Conservation (phyloP, 2,329 filamentous ascomycete species). For the Colletotrichum navitas region DNA sequence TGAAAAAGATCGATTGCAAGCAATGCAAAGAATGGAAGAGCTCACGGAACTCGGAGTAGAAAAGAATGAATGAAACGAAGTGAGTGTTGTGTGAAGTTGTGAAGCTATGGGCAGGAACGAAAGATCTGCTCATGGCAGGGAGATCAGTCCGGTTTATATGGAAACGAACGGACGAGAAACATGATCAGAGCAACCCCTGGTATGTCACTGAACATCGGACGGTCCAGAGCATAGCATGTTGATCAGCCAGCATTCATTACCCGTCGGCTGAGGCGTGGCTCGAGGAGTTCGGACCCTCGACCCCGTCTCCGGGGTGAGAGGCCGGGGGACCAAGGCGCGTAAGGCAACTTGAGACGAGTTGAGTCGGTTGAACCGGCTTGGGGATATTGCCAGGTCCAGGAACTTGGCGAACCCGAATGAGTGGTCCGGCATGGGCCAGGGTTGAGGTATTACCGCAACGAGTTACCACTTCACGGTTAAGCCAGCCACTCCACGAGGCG, state of each 20-base stretch:
- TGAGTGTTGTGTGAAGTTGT: conserved; percentile 33
- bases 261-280: conserved; percentile 3
- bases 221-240: conserved; percentile 20
- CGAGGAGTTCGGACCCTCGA: not conserved
- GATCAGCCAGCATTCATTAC: conserved; percentile 13
- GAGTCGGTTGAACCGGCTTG: conserved; percentile 11
- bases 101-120: conserved; percentile 32
- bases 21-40: conserved; percentile 44
- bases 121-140: conserved; percentile 14
- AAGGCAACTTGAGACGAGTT: conserved; percentile 30
- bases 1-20: conserved; percentile 8
- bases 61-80: conserved; percentile 39
- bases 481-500: conserved; percentile 9
- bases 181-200: conserved; percentile 27
- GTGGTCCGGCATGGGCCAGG: conserved; percentile 21
- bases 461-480: not conserved
- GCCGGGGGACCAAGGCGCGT: not conserved
- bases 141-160: conserved; percentile 36
- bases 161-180: conserved; percentile 23
- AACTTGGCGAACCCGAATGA: conserved; percentile 14
- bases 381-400: conserved; percentile 29
- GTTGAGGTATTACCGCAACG: not conserved
- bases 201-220: conserved; percentile 29
- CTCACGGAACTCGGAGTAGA: conserved; percentile 41
- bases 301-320: not conserved